These are phyloP conservation scores for Alternaria ventricosa DNA, from an alignment of 2,329 filamentous ascomycete genomes.

Conservation along the genomic window DNA sequence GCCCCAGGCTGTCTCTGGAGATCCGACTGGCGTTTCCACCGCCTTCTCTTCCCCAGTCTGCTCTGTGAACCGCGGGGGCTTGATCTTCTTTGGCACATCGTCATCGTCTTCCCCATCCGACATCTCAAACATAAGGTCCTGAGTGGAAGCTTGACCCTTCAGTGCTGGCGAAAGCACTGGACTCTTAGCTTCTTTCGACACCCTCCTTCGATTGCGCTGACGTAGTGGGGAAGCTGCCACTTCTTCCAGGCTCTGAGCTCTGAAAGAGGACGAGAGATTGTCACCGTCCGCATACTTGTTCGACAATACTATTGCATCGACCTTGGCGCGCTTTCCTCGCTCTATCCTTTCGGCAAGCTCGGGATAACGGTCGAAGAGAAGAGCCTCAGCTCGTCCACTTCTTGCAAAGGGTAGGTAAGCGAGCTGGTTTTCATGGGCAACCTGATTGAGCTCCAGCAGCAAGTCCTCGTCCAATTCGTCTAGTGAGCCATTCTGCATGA, in stretches of 20 bases:
- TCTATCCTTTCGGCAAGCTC: conserved; percentile 69
- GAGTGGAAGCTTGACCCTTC: conserved; percentile 70
- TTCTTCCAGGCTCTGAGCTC: conserved; percentile 72
- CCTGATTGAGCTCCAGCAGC: conserved; percentile 77
- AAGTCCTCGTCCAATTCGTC: conserved; percentile 86
- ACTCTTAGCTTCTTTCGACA: conserved; percentile 59
- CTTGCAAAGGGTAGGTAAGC: conserved; percentile 77
- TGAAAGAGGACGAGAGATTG: conserved; percentile 66
- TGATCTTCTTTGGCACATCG: conserved; percentile 21
- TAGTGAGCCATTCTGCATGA: conserved; percentile 88
- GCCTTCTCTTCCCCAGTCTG: conserved; percentile 7
- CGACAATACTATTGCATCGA: conserved; percentile 78
- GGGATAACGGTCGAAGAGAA: conserved; percentile 70
- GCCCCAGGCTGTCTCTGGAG: conserved; percentile 37
- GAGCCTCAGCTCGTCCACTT: conserved; percentile 72
- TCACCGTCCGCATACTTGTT: conserved; percentile 70
- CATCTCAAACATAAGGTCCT: conserved; percentile 92
- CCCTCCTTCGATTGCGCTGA: conserved; percentile 51
- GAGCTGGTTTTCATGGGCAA: conserved; percentile 83
- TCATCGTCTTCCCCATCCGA: conserved; percentile 70
- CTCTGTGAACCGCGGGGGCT: conserved; percentile 29
- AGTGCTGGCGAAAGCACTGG: conserved; percentile 71
- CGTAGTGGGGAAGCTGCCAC: conserved; percentile 55
- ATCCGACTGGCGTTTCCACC: conserved; percentile 23
- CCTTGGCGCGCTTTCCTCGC: conserved; percentile 70